A percentile compares a stretch with the other conserved stretches of the same genome.
These are phyloP conservation scores for Larix kaempferi DNA, from an alignment of 75 land plant genomes.

Conservation along the genomic window DNA sequence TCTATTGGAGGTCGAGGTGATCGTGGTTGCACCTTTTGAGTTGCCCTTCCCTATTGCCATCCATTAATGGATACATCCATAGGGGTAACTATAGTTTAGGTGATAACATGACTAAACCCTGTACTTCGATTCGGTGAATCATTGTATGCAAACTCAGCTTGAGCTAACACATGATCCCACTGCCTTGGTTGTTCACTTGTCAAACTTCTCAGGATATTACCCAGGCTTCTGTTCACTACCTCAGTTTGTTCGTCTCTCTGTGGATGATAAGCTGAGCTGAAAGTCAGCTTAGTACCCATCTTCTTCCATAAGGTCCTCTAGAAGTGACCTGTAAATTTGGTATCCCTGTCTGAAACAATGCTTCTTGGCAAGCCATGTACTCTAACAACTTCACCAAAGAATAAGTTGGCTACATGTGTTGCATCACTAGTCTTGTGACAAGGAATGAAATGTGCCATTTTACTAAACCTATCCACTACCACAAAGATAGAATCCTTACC, in stretches of 20 bases:
- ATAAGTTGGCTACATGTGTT: not conserved
- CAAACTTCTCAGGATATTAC: not conserved
- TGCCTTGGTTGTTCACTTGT: no score
- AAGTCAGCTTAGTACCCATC: not conserved
- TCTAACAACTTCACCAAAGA: conserved; percentile 5
- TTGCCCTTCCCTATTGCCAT: no score
- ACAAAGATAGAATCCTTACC: conserved; percentile 16
- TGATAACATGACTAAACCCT: no score
- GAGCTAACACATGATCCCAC: not conserved
- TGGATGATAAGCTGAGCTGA: not conserved
- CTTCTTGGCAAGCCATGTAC: conserved; percentile 5
- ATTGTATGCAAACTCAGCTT: not conserved
- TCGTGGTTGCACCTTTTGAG: no score
- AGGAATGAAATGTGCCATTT: conserved; percentile 20
- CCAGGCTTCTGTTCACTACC: not conserved
- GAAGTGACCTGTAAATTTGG: not conserved
- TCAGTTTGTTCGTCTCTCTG: not conserved
- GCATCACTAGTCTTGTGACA: conserved; percentile 3
- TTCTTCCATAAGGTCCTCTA: not conserved
- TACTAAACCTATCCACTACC: conserved; percentile 24
- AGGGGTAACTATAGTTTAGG: no score
- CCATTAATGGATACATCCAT: no score
- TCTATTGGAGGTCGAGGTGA: no score
- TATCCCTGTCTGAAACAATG: conserved; percentile 5
- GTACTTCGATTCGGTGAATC: not conserved